phyloP scores from a whole-genome alignment of 306 rosid species.

The Lathyrus aphaca region DNA sequence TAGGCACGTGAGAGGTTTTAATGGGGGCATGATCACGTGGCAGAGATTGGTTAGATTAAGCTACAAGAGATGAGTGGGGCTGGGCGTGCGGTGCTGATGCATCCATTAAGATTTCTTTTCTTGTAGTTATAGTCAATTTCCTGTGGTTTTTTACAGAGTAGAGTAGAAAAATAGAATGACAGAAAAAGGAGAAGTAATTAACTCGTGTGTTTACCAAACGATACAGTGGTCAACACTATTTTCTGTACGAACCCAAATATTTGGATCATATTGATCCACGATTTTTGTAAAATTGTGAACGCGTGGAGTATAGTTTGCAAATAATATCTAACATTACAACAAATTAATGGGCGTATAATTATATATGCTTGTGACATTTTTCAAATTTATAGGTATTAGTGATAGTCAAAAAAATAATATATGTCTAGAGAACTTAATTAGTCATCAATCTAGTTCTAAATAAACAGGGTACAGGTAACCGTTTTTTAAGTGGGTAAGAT shows the following conservation, averaged over 20 bases:
- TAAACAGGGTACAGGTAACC: background rate
- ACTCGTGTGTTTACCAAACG: background rate
- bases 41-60: conserved; percentile 25
- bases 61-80: background rate
- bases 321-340: background rate
- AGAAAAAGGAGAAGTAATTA: background rate
- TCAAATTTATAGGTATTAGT: background rate
- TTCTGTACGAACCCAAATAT: background rate
- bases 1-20: conserved; percentile 39
- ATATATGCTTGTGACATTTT: background rate
- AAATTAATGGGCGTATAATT: background rate
- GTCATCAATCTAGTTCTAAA: background rate
- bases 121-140: background rate
- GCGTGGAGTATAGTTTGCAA: conserved; percentile 1
- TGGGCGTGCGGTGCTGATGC: conserved; percentile 25
- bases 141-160: conserved; percentile 19
- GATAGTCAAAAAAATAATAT: background rate
- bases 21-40: conserved; percentile 46
- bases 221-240: background rate
- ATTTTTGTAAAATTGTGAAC: background rate
- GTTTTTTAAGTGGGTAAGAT: background rate
- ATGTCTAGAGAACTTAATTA: background rate
- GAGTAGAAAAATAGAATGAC: background rate
- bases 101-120: background rate
- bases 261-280: conserved; percentile 15